These are phyloP conservation scores for Cladosporium velox DNA, from an alignment of 2,329 filamentous ascomycete species.

Conservation along the genomic window DNA sequence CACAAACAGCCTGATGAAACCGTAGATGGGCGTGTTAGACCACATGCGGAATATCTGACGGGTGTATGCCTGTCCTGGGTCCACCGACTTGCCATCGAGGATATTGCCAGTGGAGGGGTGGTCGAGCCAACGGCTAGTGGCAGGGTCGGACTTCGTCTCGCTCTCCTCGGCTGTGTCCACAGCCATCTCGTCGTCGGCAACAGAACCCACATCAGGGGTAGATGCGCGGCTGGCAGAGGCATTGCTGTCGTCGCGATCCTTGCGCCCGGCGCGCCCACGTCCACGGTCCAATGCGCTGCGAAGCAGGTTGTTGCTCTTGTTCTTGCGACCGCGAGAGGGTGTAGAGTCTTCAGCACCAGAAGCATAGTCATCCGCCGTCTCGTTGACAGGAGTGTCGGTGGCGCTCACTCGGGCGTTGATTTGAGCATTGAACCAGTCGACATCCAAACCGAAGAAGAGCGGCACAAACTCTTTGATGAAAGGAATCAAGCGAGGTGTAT, in stretches of 20 bases:
- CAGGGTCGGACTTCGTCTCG: slow-evolving; percentile 52
- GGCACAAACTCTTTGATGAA: slow-evolving; percentile 55
- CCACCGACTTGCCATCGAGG: slow-evolving; percentile 65
- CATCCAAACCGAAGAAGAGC: slow-evolving; percentile 53
- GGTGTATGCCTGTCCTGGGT: slow-evolving; percentile 75
- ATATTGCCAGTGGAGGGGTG: slow-evolving; percentile 59
- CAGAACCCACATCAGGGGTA: slow-evolving; percentile 79
- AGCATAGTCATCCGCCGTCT: slow-evolving; percentile 70
- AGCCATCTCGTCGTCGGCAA: slow-evolving; percentile 73
- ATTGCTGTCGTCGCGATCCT: slow-evolving; percentile 78
- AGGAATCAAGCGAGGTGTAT: slow-evolving; percentile 47
- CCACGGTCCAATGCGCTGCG: slow-evolving; percentile 80
- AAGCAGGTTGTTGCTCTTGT: slow-evolving; percentile 71
- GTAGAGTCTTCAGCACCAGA: slow-evolving; percentile 69
- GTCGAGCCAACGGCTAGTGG: slow-evolving; percentile 64
- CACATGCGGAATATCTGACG: slow-evolving; percentile 87
- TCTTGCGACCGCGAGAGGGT: slow-evolving; percentile 66
- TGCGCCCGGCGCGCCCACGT: slow-evolving; percentile 68
- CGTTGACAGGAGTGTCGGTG: slow-evolving; percentile 56
- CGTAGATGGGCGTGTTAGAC: slow-evolving; percentile 86
- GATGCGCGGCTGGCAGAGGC: slow-evolving; percentile 81
- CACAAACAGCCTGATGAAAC: slow-evolving; percentile 92
- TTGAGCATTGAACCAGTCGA: slow-evolving; percentile 64
- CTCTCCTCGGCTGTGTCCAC: slow-evolving; percentile 38
- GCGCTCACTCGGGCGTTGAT: slow-evolving; percentile 49